Percentiles rank a stretch among this genome's conserved stretches.
These are phyloP conservation scores for Paxillus rubicundulus DNA, from an alignment of 768 basidiomycete genomes.

Conservation along the genomic window DNA sequence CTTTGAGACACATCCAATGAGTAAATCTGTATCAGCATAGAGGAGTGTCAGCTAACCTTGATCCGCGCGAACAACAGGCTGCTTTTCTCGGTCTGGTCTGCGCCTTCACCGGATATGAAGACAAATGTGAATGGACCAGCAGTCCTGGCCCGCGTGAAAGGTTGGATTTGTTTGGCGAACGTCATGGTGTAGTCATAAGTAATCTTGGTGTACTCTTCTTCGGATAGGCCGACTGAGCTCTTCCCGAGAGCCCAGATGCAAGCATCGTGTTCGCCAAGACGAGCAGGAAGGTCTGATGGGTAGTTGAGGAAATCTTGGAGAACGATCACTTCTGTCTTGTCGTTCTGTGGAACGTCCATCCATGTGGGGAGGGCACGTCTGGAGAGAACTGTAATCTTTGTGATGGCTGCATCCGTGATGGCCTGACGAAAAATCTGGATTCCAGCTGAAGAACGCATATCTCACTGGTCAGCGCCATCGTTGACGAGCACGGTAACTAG, in stretches of 20 bases:
- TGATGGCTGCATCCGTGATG: constrained; percentile 27
- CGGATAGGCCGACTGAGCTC: constrained; percentile 25
- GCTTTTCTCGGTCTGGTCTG: constrained; percentile 27
- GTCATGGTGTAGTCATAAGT: constrained; percentile 37
- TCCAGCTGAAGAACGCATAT: no score
- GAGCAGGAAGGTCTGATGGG: constrained; percentile 25
- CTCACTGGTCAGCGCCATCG: no score
- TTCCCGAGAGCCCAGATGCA: constrained; percentile 39
- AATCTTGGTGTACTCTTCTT: constrained; percentile 32
- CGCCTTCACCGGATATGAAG: constrained; percentile 37
- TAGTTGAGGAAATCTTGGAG: constrained; percentile 35
- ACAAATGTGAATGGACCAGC: constrained; percentile 37
- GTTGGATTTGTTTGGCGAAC: constrained; percentile 28
- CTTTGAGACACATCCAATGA: constrained; percentile 11
- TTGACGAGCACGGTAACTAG: no score
- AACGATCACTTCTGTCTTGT: constrained; percentile 31
- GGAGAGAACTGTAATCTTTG: constrained; percentile 33
- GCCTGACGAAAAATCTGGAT: constrained; percentile 14
- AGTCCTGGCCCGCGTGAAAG: constrained; percentile 15
- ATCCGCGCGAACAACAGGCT: constrained; percentile 36
- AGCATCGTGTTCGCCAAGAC: constrained; percentile 34
- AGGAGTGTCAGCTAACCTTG: constrained; percentile 29
- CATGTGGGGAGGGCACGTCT: constrained; percentile 33
- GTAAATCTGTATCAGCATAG: neutral
- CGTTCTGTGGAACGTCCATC: constrained; percentile 26